Evolutionary conservation across 164 flowering plant genomes (phyloP).

Genomic region (Piper betle): DNA sequence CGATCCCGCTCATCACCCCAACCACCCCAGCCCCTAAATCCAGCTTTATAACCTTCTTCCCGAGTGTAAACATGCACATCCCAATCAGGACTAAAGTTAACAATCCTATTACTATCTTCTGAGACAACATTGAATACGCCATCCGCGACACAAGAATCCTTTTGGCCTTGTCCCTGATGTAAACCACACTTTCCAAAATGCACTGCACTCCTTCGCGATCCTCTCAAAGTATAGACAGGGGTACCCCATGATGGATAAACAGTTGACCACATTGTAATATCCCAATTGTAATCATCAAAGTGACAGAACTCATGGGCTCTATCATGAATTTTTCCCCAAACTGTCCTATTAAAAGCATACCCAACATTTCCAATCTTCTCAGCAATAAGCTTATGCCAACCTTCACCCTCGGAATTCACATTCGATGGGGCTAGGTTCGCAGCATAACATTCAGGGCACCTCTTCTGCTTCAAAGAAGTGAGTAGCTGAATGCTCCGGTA

Average conservation of each 20-base stretch:
- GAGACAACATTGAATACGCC: conserved; percentile 42
- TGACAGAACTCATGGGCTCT: conserved; percentile 66
- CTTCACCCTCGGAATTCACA: conserved; percentile 77
- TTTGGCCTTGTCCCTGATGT: conserved; percentile 77
- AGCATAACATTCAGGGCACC: conserved; percentile 80
- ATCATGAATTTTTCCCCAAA: conserved; percentile 73
- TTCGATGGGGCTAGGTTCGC: conserved; percentile 79
- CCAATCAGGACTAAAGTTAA: conserved; percentile 59
- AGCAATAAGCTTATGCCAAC: conserved; percentile 44
- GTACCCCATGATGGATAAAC: conserved; percentile 86
- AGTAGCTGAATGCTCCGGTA: conserved; percentile 67
- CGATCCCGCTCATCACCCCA: conserved; percentile 93
- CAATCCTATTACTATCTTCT: conserved; percentile 46
- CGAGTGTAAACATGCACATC: conserved; percentile 24
- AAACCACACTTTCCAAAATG: conserved; percentile 96
- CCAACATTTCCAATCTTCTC: conserved; percentile 95
- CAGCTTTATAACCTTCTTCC: conserved; percentile 79
- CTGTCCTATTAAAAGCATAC: conserved; percentile 71
- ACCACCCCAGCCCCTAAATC: conserved; percentile 99
- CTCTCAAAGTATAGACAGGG: conserved; percentile 72
- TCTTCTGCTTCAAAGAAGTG: conserved; percentile 36
- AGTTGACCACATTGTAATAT: conserved; percentile 92
- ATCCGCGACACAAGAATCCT: conserved; percentile 47
- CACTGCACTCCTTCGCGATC: conserved; percentile 79
- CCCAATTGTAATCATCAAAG: conserved; percentile 97